Evolutionary conservation across 495 filamentous ascomycete species (phyloP), one percentile per base, ranked within the genome.

Genomic region (Neurospora discreta): DNA sequence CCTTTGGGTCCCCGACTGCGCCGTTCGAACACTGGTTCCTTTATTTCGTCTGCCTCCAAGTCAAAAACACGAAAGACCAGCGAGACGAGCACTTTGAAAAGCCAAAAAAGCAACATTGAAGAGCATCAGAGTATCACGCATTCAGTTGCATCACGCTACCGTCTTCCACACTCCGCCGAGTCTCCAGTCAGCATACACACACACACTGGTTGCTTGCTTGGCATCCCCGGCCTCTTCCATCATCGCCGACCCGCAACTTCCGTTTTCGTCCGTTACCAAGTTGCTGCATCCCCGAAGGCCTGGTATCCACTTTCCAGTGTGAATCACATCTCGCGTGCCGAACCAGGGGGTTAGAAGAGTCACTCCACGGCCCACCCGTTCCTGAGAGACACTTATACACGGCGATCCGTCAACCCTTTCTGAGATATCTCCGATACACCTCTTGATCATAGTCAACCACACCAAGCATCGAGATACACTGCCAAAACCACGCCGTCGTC

Each of bases 291-390:
- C 52, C 52, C 26, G 13, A 65, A 65, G 52, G 9, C 52, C 52
- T 30, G 52, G 52, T 71, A 69, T 79, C 78, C 76, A 75, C 77
- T 68, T 52, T 15, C 5, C 40, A 69, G 58, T 72, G 77, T 79
- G 77, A 77, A 74, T 81, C 79, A 79, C 78, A 74, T 71, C 73
- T 74, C 72, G 73, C 76, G 74, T 75, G 72, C 70, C 71, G 77
- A 79, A 79, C 77, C 80, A 79, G 82, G 80, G 43, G 80, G 80
- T 80, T 78, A 75, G 81, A 80, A 81, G 82, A 84, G 83, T 81
- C 78, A 84, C 81, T 82, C 81, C 82, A 83, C 78, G 76, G 73
- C 78, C 82, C 79, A 74, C 83, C 79, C 81, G 76, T 83, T 81
- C 81, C 76, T 75, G 74, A 60, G 73, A 80, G 69, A 74, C 74